Conservation (phyloP, 495 filamentous ascomycete species). For the Pseudoneurospora amorphoporcata region DNA sequence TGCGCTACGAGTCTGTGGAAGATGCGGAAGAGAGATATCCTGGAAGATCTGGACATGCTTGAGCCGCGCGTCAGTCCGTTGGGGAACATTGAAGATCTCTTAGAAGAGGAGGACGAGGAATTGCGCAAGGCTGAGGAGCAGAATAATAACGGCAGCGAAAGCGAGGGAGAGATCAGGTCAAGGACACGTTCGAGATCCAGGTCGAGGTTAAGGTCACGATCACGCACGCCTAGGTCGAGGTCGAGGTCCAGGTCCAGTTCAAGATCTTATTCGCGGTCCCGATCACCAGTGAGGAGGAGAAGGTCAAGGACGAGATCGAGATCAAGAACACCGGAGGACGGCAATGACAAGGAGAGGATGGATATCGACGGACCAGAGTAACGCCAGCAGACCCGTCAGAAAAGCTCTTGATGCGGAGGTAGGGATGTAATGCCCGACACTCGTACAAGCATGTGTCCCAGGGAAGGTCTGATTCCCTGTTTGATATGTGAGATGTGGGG, state of each 20-base stretch:
- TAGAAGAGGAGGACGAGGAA: constrained; percentile 51
- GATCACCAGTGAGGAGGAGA: background rate
- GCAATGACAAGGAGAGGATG: constrained; percentile 21
- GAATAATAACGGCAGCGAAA: constrained; percentile 12
- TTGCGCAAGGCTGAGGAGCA: constrained; percentile 11
- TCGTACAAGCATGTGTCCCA: background rate
- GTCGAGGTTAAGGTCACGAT: constrained; percentile 6
- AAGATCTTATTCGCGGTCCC: constrained; percentile 8
- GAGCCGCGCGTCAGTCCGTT: constrained; percentile 80
- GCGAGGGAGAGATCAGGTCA: constrained; percentile 10
- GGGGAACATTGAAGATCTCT: constrained; percentile 75
- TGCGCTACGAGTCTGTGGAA: constrained; percentile 92
- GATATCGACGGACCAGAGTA: constrained; percentile 23
- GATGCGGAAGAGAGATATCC: constrained; percentile 64
- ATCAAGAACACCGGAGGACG: constrained; percentile 6
- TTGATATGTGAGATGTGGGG: background rate
- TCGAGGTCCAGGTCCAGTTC: constrained; percentile 4
- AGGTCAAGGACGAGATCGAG: constrained; percentile 15
- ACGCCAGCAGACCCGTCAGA: background rate
- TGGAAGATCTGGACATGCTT: constrained; percentile 85
- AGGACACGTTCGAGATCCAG: constrained; percentile 9
- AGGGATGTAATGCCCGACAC: background rate
- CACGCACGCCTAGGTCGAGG: background rate
- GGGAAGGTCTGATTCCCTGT: background rate
- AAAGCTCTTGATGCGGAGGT: constrained; percentile 1